phyloP scores from a whole-genome alignment of 257 asterid species.

The Primulina huaijiensis region DNA sequence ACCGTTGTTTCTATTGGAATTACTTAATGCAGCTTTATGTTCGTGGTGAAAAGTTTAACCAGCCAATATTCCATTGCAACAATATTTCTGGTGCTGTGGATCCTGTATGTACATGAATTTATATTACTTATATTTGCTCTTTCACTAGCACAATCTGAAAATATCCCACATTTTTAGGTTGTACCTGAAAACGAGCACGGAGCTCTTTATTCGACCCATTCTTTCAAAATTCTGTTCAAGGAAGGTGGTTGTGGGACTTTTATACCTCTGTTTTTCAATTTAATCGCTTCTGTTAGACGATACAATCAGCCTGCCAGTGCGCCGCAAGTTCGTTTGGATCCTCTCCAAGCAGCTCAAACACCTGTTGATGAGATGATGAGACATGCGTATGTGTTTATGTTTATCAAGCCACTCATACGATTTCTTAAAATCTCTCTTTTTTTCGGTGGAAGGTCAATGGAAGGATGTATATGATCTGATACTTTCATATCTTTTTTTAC shows the following conservation, averaged over 20 bases:
- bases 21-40: conserved; percentile 61
- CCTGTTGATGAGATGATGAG: conserved; percentile 98
- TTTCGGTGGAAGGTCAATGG: not conserved
- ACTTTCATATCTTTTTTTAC: conserved; percentile 29
- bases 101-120: conserved; percentile 53
- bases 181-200: conserved; percentile 78
- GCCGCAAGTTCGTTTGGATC: conserved; percentile 62
- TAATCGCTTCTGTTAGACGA: conserved; percentile 70
- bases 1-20: not conserved
- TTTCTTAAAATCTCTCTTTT: not conserved
- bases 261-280: conserved; percentile 79
- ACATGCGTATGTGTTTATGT: conserved; percentile 55
- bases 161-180: conserved; percentile 45
- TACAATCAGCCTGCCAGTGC: conserved; percentile 44
- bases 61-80: conserved; percentile 89
- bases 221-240: conserved; percentile 92
- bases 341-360: conserved; percentile 89
- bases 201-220: conserved; percentile 80
- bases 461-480: not conserved
- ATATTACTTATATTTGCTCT: not conserved
- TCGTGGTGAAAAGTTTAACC: conserved; percentile 73
- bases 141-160: conserved; percentile 20
- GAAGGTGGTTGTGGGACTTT: conserved; percentile 99
- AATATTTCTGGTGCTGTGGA: conserved; percentile 77
- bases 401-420: no score